phyloP scores from a whole-genome alignment of 2,329 filamentous ascomycete genomes.

The Zelopaecilomyces penicillatus region DNA sequence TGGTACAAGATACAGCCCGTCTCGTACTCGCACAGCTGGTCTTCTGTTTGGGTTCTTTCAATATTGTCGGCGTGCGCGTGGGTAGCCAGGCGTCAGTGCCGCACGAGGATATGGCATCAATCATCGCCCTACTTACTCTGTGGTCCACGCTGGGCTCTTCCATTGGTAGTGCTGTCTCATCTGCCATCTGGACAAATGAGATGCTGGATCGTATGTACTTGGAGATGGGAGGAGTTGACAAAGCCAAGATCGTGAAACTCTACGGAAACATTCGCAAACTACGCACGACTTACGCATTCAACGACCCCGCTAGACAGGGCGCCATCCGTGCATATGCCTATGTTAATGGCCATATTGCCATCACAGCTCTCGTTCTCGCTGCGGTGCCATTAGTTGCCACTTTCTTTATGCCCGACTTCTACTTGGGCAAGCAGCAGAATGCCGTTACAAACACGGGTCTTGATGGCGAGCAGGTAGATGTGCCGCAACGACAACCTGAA shows the following conservation, averaged over 20 bases:
- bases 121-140: slow-evolving; percentile 37
- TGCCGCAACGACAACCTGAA: slow-evolving; percentile 9
- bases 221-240: slow-evolving; percentile 20
- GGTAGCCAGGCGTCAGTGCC: slow-evolving; percentile 48
- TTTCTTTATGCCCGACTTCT: slow-evolving; percentile 34
- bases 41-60: too few relatives aligned
- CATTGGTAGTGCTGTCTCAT: slow-evolving; percentile 35
- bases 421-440: slow-evolving; percentile 27
- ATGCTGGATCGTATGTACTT: slow-evolving; percentile 15
- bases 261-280: slow-evolving; percentile 28
- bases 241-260: slow-evolving; percentile 17
- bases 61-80: slow-evolving; percentile 45
- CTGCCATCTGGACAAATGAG: slow-evolving; percentile 33
- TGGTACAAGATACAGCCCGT: slow-evolving; percentile 25
- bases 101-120: slow-evolving; percentile 45
- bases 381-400: slow-evolving; percentile 23
- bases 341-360: slow-evolving; percentile 28
- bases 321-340: slow-evolving; percentile 27
- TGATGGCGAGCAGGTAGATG: slow-evolving; percentile 19
- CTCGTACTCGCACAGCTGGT: too few relatives aligned
- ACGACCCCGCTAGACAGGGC: slow-evolving; percentile 27
- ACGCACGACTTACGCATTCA: slow-evolving; percentile 22
- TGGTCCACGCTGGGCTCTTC: slow-evolving; percentile 36
- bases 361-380: slow-evolving; percentile 22
- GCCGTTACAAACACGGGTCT: slow-evolving; percentile 25